These are phyloP conservation scores for Micromonas commoda DNA, from an alignment of 139 green algal genomes.

Conservation along the genomic window DNA sequence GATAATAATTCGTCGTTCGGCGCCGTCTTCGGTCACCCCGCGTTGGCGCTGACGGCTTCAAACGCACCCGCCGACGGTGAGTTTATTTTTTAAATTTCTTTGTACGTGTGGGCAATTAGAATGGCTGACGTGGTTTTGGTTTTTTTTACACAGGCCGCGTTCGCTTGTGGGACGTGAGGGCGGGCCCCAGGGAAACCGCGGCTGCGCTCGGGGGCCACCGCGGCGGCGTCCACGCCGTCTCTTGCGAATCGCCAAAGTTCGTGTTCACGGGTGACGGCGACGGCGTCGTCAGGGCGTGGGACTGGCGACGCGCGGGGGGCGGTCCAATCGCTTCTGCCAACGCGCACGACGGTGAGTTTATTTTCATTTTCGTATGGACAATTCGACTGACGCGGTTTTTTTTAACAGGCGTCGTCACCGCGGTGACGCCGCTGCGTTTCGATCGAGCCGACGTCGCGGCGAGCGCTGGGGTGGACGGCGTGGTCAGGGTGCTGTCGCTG, in stretches of 20 bases:
- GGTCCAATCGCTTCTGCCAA: background rate
- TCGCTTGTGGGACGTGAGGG: background rate
- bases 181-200: background rate
- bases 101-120: no score
- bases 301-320: background rate
- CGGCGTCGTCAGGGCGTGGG: background rate
- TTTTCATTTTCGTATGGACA: no score
- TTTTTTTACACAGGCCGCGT: background rate
- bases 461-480: background rate
- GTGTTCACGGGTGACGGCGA: constrained; percentile 3
- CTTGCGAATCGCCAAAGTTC: background rate
- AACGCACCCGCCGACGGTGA: no score
- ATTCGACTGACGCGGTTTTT: no score
- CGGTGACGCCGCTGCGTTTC: background rate
- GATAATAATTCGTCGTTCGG: no score
- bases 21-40: no score
- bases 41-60: no score
- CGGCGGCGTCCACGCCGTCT: background rate
- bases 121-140: background rate
- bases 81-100: no score
- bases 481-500: background rate
- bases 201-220: background rate
- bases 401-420: background rate
- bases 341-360: background rate
- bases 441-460: background rate